Evolutionary conservation across 2,329 filamentous ascomycete genomes (phyloP), one percentile per base, ranked within the genome.

Genomic region (Botrytis cinerea): DNA sequence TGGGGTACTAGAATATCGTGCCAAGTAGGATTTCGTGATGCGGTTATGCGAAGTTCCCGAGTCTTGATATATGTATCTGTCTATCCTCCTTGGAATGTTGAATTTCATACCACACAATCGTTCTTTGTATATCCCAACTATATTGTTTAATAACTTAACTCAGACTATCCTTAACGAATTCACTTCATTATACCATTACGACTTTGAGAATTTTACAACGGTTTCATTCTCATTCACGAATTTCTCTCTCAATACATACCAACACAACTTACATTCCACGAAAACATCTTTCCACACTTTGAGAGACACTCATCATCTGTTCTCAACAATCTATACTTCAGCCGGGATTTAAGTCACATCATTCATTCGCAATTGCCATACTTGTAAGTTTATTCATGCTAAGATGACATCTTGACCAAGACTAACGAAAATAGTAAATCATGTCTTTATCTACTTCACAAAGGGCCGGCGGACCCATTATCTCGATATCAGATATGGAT

Each of bases 401-500:
- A 48, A 32, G 7, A 43, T 43, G 9, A 1, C 32, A 7, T 32
- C 10, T 32, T 25, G 3, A 28, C 35, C 25, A 64, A 16, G 20
- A 71, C 43, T 71, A 54, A 71, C 20, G 9, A 35, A 48, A 51
- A 1, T 25, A 71, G 60, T 43, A 40, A 10, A 64, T 43, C 35
- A 71, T 69, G 66, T 28, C 70, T 8, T 71, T 28, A 25, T 57
- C 51, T 38, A 54, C 48, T 22, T n/a, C 32, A 70, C 43, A 43
- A 40, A 63, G 59, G 28, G 35, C 25, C 22, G 72, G 72, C 20
- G 72, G 72, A 16, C 72, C 72, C 12, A 73, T 73, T 9, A 73
- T 73, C 45, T 73, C 72, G 12, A 73, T 71, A 22, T 62, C 72
- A 18, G 72, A 73, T 38, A 73, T 73, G 59, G 72, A 73, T 7